Conservation (phyloP, 2,329 filamentous ascomycete genomes). For the Alternaria gansuensis region DNA sequence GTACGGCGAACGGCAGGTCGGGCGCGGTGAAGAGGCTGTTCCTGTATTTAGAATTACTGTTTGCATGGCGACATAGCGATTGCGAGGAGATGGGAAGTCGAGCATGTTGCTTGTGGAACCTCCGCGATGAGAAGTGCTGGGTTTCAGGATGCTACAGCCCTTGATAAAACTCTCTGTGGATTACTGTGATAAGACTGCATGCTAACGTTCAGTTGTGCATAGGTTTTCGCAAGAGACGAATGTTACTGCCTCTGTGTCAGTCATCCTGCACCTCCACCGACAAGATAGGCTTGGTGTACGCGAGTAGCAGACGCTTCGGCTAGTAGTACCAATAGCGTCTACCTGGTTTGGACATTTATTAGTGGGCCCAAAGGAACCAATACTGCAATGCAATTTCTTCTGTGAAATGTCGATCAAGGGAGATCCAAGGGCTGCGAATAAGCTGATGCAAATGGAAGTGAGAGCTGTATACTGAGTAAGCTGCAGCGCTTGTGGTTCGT, state of each 20-base stretch:
- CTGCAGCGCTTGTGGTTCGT: background rate
- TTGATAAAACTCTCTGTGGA: background rate
- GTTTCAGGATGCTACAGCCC: background rate
- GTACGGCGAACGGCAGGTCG: background rate
- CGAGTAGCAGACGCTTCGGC: background rate
- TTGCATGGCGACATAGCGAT: background rate
- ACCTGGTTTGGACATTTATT: background rate
- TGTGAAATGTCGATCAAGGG: background rate
- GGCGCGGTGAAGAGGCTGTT: background rate
- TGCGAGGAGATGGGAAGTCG: background rate
- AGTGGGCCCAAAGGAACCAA: background rate
- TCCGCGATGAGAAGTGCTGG: background rate
- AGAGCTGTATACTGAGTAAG: background rate
- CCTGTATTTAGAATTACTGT: background rate
- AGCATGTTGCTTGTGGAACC: background rate
- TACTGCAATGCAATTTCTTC: background rate
- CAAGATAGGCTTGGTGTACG: background rate
- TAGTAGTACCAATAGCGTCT: background rate
- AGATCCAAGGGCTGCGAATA: background rate
- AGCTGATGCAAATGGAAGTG: background rate
- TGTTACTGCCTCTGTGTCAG: background rate
- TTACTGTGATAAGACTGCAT: background rate
- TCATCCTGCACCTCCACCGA: background rate
- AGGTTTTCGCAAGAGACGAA: background rate
- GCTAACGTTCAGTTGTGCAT: background rate